Conservation (phyloP, 306 rosid species). For the Inga leiocalycina region DNA sequence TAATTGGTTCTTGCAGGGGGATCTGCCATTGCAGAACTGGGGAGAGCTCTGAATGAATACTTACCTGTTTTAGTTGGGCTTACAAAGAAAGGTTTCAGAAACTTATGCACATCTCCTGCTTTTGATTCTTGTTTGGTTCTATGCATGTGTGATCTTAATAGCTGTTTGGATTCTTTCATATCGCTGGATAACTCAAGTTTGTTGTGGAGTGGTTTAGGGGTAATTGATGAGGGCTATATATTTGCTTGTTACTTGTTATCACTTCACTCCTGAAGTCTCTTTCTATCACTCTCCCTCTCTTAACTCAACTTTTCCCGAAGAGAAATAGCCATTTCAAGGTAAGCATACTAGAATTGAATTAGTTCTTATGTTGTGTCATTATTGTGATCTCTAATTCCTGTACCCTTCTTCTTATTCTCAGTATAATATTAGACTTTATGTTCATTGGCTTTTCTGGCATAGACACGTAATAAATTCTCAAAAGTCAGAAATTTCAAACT, state of each 20-base stretch:
- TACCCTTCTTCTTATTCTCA: not conserved
- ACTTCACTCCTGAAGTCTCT: slow-evolving; percentile 10
- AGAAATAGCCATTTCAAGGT: slow-evolving; percentile 12
- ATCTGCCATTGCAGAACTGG: no score
- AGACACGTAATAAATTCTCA: slow-evolving; percentile 3
- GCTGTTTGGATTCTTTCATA: slow-evolving; percentile 30
- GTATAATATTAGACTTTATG: not conserved
- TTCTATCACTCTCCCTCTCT: not conserved
- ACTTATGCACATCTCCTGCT: no score
- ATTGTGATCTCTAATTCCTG: not conserved
- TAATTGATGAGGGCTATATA: slow-evolving; percentile 19
- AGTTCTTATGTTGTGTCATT: not conserved
- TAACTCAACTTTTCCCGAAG: not conserved
- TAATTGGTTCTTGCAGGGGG: no score
- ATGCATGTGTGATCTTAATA: slow-evolving; percentile 1
- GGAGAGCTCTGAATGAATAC: no score
- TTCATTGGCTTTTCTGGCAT: slow-evolving; percentile 16
- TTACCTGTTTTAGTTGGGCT: no score
- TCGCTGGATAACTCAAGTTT: slow-evolving; percentile 8
- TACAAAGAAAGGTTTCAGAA: no score
- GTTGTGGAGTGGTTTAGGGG: slow-evolving; percentile 9
- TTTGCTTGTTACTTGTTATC: slow-evolving; percentile 25
- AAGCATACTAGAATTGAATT: slow-evolving; percentile 15
- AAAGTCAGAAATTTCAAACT: not conserved
- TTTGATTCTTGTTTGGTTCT: slow-evolving; percentile 39